Evolutionary conservation across 2,329 filamentous ascomycete species (phyloP), one percentile per base, ranked within the genome.

Genomic region (Fonsecaea pugnacius): DNA sequence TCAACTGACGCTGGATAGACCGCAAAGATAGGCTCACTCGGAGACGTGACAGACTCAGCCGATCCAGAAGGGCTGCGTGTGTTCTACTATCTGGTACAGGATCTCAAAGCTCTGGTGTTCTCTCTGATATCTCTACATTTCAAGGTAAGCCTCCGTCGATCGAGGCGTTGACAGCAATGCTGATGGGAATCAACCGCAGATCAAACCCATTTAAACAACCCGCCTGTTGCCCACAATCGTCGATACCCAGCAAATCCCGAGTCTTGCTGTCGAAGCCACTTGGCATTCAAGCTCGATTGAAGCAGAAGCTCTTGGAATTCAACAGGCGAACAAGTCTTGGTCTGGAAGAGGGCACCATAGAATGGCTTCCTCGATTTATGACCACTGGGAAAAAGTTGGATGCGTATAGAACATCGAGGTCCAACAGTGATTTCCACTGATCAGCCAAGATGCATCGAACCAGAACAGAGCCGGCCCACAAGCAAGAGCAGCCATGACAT

Each of bases 61-160:
- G 95, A 99, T 75, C 95, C 95, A 1, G 95, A 99, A 79, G 95
- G 95, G 33, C 85, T 99, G 12, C 88, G 95, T 56, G 95, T 99
- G 2, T 99, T 99, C 79, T 99, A 99, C 82, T 99, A 99, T 75
- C 88, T 99, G 7, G 94, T 98, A 4, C 95, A 99, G 75, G 95
- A 99, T 75, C 81, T 99, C 30, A 99, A 98, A 80, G 95, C 95
- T 0, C 83, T 99, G 40, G 92, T 99, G 2, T 99, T 99, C 78
- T 97, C 94, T 60, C 80, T 99, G 70, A 99, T 98, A 73, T 91
- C 92, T 2, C 84, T 99, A 69, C 95, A 99, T 80, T 99, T 99
- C 84, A 99, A 99, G 89, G 87, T 87, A 51, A 59, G 64, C 52
- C 43, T 21, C 18, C n/a, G 58, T 32, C 40, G 21, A 50, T 30